Conservation (phyloP, 306 rosid species). For the Ormosia semicastrata region DNA sequence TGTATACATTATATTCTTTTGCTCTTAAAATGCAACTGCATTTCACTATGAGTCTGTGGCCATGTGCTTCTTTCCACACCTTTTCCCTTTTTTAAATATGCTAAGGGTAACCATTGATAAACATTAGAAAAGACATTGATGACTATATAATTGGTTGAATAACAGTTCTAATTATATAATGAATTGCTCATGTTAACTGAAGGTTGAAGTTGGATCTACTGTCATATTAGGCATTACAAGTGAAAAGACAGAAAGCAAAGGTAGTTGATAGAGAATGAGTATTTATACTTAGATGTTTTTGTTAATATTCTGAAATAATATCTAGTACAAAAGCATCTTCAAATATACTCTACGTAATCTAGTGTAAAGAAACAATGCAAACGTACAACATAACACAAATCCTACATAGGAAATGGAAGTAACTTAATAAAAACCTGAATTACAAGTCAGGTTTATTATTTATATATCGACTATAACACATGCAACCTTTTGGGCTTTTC, state of each 20-base stretch:
- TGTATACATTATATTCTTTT: constrained; percentile 27
- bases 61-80: background rate
- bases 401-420: background rate
- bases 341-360: too few relatives aligned
- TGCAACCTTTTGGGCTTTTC: background rate
- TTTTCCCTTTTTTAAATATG: background rate
- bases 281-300: background rate
- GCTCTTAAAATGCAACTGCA: background rate
- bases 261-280: background rate
- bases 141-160: background rate
- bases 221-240: background rate
- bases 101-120: background rate
- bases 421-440: background rate
- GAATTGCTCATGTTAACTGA: background rate
- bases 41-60: background rate
- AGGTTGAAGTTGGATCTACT: background rate
- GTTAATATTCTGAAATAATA: background rate
- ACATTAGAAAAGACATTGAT: background rate
- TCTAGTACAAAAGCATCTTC: background rate
- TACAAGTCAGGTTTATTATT: background rate
- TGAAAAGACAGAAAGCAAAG: background rate
- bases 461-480: background rate
- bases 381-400: background rate
- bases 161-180: background rate
- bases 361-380: background rate